Conservation (phyloP, 139 green algal genomes). For the Medakamo hakoo region DNA sequence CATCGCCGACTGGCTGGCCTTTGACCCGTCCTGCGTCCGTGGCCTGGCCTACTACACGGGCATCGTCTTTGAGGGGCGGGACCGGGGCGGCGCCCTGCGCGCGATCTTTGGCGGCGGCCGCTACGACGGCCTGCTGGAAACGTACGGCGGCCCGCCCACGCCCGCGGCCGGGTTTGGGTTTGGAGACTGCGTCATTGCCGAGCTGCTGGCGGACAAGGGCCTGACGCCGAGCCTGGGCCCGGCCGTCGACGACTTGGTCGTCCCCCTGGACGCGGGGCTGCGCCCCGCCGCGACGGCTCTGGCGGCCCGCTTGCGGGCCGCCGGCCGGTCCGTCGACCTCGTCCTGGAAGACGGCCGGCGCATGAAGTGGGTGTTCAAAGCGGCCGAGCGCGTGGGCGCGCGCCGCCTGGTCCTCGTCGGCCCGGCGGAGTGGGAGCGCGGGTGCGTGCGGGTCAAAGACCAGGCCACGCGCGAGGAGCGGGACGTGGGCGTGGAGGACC, state of each 20-base stretch:
- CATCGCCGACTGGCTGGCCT: slow-evolving; percentile 75
- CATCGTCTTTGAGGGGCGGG: slow-evolving; percentile 84
- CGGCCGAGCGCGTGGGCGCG: slow-evolving; percentile 38
- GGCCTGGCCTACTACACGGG: slow-evolving; percentile 98
- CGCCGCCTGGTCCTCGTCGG: slow-evolving; percentile 62
- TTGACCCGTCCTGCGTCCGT: slow-evolving; percentile 83
- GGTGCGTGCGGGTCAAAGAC: slow-evolving; percentile 67
- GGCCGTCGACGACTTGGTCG: slow-evolving; percentile 68
- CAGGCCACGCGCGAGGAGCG: slow-evolving; percentile 51
- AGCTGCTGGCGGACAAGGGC: slow-evolving; percentile 79
- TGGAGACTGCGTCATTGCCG: slow-evolving; percentile 93
- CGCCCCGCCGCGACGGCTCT: slow-evolving; percentile 34
- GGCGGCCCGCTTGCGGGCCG: slow-evolving; percentile 41
- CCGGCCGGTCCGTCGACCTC: slow-evolving; percentile 71
- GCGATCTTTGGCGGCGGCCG: slow-evolving; percentile 91
- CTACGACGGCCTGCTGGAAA: slow-evolving; percentile 82
- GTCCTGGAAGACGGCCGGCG: slow-evolving; percentile 75
- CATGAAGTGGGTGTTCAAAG: slow-evolving; percentile 81
- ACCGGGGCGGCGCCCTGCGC: slow-evolving; percentile 70
- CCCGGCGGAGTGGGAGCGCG: slow-evolving; percentile 57
- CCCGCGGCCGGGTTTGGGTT: slow-evolving; percentile 83
- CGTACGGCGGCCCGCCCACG: slow-evolving; percentile 65
- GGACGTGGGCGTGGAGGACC: slow-evolving; percentile 46
- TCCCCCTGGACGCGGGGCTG: slow-evolving; percentile 53
- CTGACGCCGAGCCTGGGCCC: slow-evolving; percentile 49